Conservation (phyloP, 164 flowering plant species). For the Aristolochia fimbriata region DNA sequence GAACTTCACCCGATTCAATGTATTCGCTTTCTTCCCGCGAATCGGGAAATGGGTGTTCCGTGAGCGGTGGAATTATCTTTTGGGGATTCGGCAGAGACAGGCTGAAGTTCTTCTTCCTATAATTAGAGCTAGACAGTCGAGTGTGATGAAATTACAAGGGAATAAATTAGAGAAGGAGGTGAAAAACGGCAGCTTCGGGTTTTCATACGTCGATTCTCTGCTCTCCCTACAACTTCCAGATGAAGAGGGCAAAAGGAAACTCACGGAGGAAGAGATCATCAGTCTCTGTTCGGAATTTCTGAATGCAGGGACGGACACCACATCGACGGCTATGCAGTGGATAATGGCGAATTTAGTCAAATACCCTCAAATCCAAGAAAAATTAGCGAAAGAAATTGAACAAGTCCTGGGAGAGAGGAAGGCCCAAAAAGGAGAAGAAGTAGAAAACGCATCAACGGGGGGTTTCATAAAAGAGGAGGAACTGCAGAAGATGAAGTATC, state of each 20-base stretch:
- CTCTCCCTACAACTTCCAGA: conserved; percentile 14
- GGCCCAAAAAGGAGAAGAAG: background rate
- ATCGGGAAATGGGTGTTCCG: conserved; percentile 19
- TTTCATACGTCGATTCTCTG: conserved; percentile 23
- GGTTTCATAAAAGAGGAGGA: conserved; percentile 14
- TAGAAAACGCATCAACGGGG: no score
- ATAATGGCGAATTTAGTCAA: conserved; percentile 27
- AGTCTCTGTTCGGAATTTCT: conserved; percentile 28
- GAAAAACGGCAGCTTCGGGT: background rate
- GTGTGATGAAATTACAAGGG: background rate
- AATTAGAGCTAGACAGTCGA: conserved; percentile 3
- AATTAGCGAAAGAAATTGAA: conserved; percentile 1
- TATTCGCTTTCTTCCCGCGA: conserved; percentile 20
- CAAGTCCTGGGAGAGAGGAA: background rate
- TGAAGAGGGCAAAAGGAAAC: conserved; percentile 37
- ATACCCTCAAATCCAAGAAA: conserved; percentile 6
- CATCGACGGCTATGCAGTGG: conserved; percentile 26
- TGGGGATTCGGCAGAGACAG: conserved; percentile 10
- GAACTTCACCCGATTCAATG: background rate
- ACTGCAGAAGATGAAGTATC: conserved; percentile 12
- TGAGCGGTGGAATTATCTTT: conserved; percentile 14
- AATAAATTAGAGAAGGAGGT: background rate
- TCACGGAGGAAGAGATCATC: conserved; percentile 21
- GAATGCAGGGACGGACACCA: conserved; percentile 24
- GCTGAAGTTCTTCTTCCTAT: conserved; percentile 14